Base-by-base conservation (phyloP, 2,329 filamentous ascomycete genomes). In the Penicillium digitatum region DNA sequence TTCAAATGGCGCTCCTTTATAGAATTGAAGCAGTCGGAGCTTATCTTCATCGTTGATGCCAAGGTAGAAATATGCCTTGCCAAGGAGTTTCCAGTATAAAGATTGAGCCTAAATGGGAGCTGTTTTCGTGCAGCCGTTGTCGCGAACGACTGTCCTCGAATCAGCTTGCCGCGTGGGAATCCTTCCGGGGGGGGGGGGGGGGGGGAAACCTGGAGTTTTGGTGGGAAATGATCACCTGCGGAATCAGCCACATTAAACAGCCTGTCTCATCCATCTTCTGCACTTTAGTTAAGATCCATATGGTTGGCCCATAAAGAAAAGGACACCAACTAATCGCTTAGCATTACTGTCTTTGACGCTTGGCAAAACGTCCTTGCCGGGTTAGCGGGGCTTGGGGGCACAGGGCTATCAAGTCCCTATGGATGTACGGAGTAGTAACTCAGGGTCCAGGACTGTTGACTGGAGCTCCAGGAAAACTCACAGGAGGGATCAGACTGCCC, bases 341-440 rank as follows among this genome's bases (percentile, higher is more conserved):
- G 39, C 27, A 51, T 54, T 45, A 44, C 52, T 39, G 20, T 14
- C 20, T 51, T 54, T 14, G 40, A 51, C 34, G 52, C 52, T 54
- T 54, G 52, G 52, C 52, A 45, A 40, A 54, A 54, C 39, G 26
- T 44, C 32, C 16, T 27, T 32, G 32, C 20, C 5, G 5, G 24
- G 3, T 44, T 32, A 40, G 26, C 39, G 32, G 26, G 18, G 18
- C 16, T 49, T 29, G n/a, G 18, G 27, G 18, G 46, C 40, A 40
- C 31, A 31, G 39, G 39, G 27, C 16, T 16, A 18, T 26, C n/a
- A 35, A 44, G 31, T 32, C 52, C 44, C 18, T 1, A 9, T 39
- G 8, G 7, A 37, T 16, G 8, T 45, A n/a, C n/a, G n/a, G n/a
- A n/a, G n/a, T n/a, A 27, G 26, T 11, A n/a, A 27, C 32, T n/a